Conservation (phyloP, 2,329 filamentous ascomycete species). For the Epichloe uncinata region DNA sequence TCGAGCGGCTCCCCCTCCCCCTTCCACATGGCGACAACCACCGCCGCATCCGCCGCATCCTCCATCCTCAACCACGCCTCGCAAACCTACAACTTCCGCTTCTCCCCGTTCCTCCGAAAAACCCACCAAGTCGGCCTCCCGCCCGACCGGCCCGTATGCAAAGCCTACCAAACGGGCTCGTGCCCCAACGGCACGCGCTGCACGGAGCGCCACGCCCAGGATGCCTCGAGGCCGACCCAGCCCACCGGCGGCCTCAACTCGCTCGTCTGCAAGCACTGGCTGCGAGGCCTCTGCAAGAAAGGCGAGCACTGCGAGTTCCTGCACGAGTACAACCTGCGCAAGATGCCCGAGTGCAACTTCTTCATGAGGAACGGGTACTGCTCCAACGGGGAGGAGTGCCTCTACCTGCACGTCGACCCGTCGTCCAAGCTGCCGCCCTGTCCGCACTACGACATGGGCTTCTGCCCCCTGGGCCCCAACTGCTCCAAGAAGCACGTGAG, state of each 20-base stretch:
- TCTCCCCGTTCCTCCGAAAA: conserved; percentile 75
- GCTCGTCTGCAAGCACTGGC: conserved; percentile 97
- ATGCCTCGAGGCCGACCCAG: conserved; percentile 18
- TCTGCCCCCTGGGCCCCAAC: conserved; percentile 82
- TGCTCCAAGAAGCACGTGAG: conserved; percentile 86
- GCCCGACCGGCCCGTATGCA: conserved; percentile 68
- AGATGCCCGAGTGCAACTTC: conserved; percentile 98
- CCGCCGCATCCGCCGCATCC: conserved; percentile 12
- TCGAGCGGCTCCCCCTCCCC: not conserved
- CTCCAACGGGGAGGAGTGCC: conserved; percentile 90
- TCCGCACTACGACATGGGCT: conserved; percentile 86
- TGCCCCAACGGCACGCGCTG: conserved; percentile 78
- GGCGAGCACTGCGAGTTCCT: conserved; percentile 94
- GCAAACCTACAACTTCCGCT: conserved; percentile 58
- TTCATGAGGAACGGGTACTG: conserved; percentile 90
- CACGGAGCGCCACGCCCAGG: conserved; percentile 61
- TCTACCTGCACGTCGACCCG: conserved; percentile 83
- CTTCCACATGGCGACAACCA: conserved; percentile 16
- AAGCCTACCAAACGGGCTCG: conserved; percentile 71
- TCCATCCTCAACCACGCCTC: conserved; percentile 44
- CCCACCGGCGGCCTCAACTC: conserved; percentile 49
- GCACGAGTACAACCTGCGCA: conserved; percentile 95
- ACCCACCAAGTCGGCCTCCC: conserved; percentile 78
- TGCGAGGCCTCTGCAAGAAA: conserved; percentile 95
- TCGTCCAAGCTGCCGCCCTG: conserved; percentile 67